These are phyloP conservation scores for Trametes punicea DNA, from an alignment of 768 basidiomycete species.

Conservation along the genomic window DNA sequence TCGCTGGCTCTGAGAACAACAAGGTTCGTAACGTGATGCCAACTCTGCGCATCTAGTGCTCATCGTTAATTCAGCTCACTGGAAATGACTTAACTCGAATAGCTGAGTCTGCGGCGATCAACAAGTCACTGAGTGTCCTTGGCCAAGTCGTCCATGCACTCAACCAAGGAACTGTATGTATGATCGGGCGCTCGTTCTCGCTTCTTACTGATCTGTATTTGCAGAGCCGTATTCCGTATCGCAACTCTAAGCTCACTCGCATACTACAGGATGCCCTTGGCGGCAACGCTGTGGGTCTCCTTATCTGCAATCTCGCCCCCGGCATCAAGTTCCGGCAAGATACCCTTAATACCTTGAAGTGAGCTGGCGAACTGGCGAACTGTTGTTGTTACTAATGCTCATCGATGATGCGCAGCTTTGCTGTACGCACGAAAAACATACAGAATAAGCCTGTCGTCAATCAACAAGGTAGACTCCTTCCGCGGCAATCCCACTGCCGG, in stretches of 20 bases:
- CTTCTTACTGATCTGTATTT: constrained; percentile 3
- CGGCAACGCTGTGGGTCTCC: constrained; percentile 71
- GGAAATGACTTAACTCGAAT: constrained; percentile 86
- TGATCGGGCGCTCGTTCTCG: not conserved
- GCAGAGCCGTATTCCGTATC: constrained; percentile 80
- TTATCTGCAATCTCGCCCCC: constrained; percentile 87
- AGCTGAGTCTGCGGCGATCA: constrained; percentile 87
- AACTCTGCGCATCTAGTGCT: not conserved
- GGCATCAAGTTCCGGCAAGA: constrained; percentile 80
- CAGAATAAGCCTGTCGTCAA: constrained; percentile 81
- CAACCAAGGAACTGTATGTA: constrained; percentile 61
- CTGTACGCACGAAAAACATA: constrained; percentile 79
- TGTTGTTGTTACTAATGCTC: not conserved
- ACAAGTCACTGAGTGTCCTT: constrained; percentile 82
- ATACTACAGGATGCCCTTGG: constrained; percentile 90
- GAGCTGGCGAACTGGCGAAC: not conserved
- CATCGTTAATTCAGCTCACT: constrained; percentile 47
- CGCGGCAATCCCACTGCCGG: not conserved
- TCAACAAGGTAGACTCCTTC: constrained; percentile 54
- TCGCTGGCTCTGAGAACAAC: constrained; percentile 91
- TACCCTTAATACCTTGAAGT: constrained; percentile 92
- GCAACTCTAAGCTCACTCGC: constrained; percentile 85
- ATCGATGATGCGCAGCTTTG: constrained; percentile 50
- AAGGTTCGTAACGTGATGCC: constrained; percentile 48
- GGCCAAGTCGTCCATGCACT: constrained; percentile 87